phyloP scores from a whole-genome alignment of 371 early-diverging fungal species.

The Apophysomyces ossiformis region DNA sequence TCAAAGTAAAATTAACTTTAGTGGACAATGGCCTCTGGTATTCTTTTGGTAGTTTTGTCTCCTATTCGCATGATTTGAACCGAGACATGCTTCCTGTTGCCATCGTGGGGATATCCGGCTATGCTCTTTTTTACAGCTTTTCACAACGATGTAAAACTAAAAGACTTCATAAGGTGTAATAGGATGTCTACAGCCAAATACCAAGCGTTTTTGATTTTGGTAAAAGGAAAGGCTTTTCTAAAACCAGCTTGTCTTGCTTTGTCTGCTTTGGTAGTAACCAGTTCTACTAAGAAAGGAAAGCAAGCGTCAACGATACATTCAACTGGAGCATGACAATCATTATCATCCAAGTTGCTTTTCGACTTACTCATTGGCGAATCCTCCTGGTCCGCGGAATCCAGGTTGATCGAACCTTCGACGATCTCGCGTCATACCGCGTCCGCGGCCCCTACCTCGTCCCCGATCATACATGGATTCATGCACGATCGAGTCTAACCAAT shows the following conservation, averaged over 20 bases:
- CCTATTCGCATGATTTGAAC: too few relatives aligned
- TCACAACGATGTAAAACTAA: too few relatives aligned
- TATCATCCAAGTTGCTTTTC: background rate
- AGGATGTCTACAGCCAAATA: too few relatives aligned
- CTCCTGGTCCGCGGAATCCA: background rate
- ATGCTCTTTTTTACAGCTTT: too few relatives aligned
- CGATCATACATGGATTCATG: constrained; percentile 10
- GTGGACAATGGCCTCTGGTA: too few relatives aligned
- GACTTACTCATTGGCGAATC: background rate
- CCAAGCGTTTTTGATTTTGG: background rate
- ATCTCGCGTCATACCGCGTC: constrained; percentile 14
- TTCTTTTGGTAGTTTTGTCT: too few relatives aligned
- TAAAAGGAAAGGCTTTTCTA: background rate
- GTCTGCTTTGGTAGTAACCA: constrained; percentile 10
- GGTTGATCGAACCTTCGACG: constrained; percentile 16
- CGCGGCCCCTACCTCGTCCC: constrained; percentile 20
- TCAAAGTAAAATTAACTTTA: too few relatives aligned
- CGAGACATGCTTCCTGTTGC: too few relatives aligned
- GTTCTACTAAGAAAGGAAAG: background rate
- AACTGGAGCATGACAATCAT: background rate
- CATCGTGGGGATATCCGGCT: too few relatives aligned
- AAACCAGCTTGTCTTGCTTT: constrained; percentile 11
- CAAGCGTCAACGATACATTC: background rate
- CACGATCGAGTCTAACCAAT: constrained; percentile 58
- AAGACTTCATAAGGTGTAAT: too few relatives aligned